Evolutionary conservation across 2,329 filamentous ascomycete species (phyloP).

Genomic region (Neofusicoccum laricinum): DNA sequence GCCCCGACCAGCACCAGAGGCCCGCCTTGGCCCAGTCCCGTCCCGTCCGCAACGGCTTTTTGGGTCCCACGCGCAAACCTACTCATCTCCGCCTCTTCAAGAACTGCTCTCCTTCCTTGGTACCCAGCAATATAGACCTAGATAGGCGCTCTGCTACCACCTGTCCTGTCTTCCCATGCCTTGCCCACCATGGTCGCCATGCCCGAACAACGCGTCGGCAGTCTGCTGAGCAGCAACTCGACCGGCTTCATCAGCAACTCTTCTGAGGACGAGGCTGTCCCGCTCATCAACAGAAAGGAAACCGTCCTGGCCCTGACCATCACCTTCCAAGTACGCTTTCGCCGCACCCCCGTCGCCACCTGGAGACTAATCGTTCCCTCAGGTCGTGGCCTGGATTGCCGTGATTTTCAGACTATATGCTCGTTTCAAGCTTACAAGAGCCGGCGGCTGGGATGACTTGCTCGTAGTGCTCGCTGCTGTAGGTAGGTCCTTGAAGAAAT

Average conservation of each 20-base stretch:
- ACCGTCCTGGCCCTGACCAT: conserved; percentile 8
- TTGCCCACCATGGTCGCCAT: background rate
- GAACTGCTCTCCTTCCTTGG: background rate
- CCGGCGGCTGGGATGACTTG: conserved; percentile 36
- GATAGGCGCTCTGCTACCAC: background rate
- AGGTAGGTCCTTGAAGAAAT: background rate
- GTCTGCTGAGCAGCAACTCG: background rate
- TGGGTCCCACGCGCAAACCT: background rate
- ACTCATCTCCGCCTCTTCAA: background rate
- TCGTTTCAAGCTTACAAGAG: conserved; percentile 24
- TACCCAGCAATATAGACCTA: background rate
- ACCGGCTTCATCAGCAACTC: background rate
- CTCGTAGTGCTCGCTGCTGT: conserved; percentile 31
- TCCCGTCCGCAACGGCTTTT: background rate
- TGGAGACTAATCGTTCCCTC: background rate
- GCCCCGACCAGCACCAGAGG: background rate
- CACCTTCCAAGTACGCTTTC: background rate
- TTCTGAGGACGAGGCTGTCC: background rate
- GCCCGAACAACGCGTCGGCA: background rate
- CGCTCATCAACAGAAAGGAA: background rate
- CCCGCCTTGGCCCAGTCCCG: too few species aligned
- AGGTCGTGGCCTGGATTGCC: conserved; percentile 29
- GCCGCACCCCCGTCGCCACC: too few species aligned
- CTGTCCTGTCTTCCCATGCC: background rate
- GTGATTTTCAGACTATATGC: conserved; percentile 31